Base-by-base conservation (phyloP, 2,329 filamentous ascomycete genomes). In the Berkeleyomyces basicola region DNA sequence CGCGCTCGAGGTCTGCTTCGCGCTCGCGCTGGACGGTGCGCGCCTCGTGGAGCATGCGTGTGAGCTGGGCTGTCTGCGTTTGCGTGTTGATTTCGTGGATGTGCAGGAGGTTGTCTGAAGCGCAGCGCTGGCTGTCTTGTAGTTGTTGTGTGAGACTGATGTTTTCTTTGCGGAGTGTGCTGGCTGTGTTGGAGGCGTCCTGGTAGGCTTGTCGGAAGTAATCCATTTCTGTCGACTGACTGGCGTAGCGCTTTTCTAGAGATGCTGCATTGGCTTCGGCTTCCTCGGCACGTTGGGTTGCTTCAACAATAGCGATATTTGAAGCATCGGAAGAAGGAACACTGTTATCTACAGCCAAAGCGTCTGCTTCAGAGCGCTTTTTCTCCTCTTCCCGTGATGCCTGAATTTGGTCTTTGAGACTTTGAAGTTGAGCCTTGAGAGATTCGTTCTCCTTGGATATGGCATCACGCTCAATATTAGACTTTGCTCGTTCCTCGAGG, bases 171-270 rank as follows among this genome's bases (percentile, higher is more conserved):
- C 72, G 71, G 2, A 82, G 71, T 14, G 75, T 73, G 11, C 73
- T 72, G 2, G 76, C 77, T 1, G 74, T 70, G 40, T 76, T 75
- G 7, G 80, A 82, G 0, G 79, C 78, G 31, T 79, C 74, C 67
- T 86, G 84, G 67, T 87, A 88, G 7, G 78, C 74, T 3, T 76
- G 75, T 61, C 81, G 78, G 10, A 77, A 73, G 67, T 83, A 88
- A 1, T 83, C 80, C 36, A 78, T 72, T 3, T 83, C 80, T 11
- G 73, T 74, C 37, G 78, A 71, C 1, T 70, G 66, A 11, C 67
- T 67, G 2, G 67, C 65, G 2, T 72, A 43, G 60, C 72, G 74
- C 67, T 75, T 75, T 66, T 78, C 72, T 3, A 60, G 11, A 1
- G 60, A 53, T 7, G 59, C 40, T 42, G 58, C 58, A 3, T 53